Evolutionary conservation across 2,329 filamentous ascomycete genomes (phyloP).

Genomic region (Microsporum audouinii): DNA sequence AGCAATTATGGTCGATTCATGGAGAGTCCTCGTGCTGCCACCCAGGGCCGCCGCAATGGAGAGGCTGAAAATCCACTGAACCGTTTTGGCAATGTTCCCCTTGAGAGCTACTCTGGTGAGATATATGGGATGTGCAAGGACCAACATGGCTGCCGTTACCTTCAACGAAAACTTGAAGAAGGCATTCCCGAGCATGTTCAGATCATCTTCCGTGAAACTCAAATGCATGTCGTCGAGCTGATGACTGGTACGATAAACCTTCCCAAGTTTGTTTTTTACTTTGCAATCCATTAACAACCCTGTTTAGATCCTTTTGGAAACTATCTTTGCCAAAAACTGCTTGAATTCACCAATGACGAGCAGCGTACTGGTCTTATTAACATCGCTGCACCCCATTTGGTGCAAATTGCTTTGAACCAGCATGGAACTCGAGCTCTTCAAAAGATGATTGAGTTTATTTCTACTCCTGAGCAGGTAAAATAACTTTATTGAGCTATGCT

Average conservation of each 20-base stretch:
- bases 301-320: constrained; percentile 81
- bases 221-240: constrained; percentile 84
- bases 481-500: background rate
- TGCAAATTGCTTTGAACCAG: constrained; percentile 89
- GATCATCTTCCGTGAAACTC: constrained; percentile 89
- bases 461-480: constrained; percentile 60
- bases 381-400: constrained; percentile 77
- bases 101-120: constrained; percentile 69
- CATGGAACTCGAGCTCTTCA: constrained; percentile 92
- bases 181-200: constrained; percentile 71
- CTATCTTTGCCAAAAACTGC: constrained; percentile 95
- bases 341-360: constrained; percentile 89
- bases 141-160: constrained; percentile 90
- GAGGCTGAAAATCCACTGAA: constrained; percentile 51
- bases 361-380: constrained; percentile 88
- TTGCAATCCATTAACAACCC: background rate
- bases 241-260: constrained; percentile 58
- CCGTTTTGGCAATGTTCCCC: constrained; percentile 69
- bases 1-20: constrained; percentile 42
- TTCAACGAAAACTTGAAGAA: constrained; percentile 96
- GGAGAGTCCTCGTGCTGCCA: constrained; percentile 66
- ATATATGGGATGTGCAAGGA: constrained; percentile 93
- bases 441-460: constrained; percentile 99
- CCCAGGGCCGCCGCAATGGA: constrained; percentile 53
- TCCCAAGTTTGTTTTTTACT: background rate